Evolutionary conservation across 805 yeast genomes (phyloP).

Genomic region (Schizosaccharomyces octosporus): DNA sequence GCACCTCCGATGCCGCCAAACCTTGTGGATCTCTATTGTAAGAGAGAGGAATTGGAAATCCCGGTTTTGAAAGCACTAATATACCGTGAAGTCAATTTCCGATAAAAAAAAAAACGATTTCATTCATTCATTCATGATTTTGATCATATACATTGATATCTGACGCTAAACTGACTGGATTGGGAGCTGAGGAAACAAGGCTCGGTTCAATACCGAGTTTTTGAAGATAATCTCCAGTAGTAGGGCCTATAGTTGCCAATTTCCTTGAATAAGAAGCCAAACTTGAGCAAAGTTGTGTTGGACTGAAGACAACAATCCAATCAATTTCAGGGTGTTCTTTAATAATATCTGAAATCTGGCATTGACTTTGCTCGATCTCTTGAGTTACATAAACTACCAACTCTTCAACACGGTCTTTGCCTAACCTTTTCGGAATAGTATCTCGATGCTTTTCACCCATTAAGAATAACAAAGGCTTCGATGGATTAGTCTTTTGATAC

Average conservation of each 20-base stretch:
- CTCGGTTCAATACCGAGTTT: not conserved
- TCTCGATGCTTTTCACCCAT: not conserved
- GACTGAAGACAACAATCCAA: not conserved
- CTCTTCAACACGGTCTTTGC: not conserved
- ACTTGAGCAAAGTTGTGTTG: not conserved
- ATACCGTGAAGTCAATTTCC: not conserved
- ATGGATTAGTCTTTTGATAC: not conserved
- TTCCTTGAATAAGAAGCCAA: not conserved
- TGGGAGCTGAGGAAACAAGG: not conserved
- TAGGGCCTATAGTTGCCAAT: not conserved
- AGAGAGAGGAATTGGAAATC: conserved; percentile 52
- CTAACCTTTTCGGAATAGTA: not conserved
- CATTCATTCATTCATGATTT: not conserved
- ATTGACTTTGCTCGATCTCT: not conserved
- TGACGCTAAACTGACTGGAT: not conserved
- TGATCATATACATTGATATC: not conserved
- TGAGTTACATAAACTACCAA: not conserved
- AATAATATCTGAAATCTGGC: not conserved
- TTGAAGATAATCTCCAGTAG: not conserved
- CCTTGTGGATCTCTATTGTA: conserved; percentile 70
- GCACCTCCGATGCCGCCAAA: conserved; percentile 64
- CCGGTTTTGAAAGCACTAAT: conserved; percentile 36
- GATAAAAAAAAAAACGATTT: not conserved
- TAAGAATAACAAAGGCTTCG: not conserved
- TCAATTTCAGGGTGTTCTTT: not conserved